phyloP scores from a whole-genome alignment of 768 basidiomycete genomes.

The Pleurotus eryngii region DNA sequence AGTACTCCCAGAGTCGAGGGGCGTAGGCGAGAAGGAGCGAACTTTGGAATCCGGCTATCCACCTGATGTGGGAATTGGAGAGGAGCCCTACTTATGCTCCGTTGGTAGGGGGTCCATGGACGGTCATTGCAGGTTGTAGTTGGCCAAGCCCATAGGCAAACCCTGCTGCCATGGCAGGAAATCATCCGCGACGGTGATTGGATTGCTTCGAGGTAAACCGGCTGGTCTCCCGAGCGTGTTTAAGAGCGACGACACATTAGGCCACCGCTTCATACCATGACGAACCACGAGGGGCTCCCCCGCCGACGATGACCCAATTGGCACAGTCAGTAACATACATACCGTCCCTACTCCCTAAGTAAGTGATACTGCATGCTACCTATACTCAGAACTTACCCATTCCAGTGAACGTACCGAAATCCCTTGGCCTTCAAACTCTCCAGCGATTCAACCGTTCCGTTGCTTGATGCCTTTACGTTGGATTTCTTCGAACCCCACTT shows the following conservation, averaged over 20 bases:
- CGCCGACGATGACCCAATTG: background rate
- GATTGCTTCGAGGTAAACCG: background rate
- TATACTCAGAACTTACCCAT: background rate
- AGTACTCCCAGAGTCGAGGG: conserved; percentile 17
- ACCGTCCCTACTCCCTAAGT: background rate
- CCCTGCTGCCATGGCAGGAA: conserved; percentile 15
- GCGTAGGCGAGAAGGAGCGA: conserved; percentile 16
- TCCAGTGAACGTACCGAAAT: background rate
- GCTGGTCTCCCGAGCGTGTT: background rate
- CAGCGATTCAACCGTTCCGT: no score
- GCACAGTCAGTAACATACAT: background rate
- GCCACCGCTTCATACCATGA: background rate
- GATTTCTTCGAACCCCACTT: background rate
- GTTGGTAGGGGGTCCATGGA: background rate
- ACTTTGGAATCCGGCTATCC: conserved; percentile 18
- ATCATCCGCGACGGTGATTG: conserved; percentile 18
- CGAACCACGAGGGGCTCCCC: background rate
- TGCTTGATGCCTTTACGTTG: no score
- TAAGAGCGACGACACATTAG: background rate
- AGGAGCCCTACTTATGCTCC: background rate
- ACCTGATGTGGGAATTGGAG: background rate
- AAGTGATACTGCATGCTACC: background rate
- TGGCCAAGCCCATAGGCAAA: conserved; percentile 28
- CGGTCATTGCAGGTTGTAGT: background rate
- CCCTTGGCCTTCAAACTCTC: background rate